These are phyloP conservation scores for Cladosporium sp. DNA, from an alignment of 2,329 filamentous ascomycete species.

Conservation along the genomic window DNA sequence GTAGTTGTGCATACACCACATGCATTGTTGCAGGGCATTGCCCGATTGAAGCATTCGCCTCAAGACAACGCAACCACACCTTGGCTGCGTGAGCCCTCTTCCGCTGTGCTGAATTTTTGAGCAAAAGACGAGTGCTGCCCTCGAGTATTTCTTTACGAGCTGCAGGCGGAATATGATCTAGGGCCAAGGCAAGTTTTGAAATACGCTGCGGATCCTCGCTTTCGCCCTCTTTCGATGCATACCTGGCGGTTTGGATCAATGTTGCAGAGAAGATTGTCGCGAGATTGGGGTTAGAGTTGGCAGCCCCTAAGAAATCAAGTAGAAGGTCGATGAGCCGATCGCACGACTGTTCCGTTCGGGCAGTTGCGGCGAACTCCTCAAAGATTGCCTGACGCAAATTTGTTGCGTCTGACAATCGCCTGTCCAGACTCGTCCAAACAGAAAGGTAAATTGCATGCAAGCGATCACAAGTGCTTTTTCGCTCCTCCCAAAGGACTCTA, in stretches of 20 bases:
- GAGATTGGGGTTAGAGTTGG: neutral
- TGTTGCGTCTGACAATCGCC: neutral
- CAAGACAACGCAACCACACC: constrained; percentile 1
- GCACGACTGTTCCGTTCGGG: neutral
- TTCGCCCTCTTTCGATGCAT: neutral
- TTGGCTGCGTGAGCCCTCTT: too few species aligned
- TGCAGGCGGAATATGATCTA: neutral
- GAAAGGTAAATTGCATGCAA: neutral
- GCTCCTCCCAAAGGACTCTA: neutral
- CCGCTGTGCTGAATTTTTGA: too few species aligned
- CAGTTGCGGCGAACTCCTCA: neutral
- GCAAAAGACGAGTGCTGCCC: too few species aligned
- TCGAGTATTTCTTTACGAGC: neutral
- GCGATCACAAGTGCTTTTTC: neutral
- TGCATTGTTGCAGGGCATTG: neutral
- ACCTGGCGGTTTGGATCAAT: neutral
- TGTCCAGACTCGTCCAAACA: neutral
- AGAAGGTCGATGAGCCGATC: neutral
- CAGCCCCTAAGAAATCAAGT: neutral
- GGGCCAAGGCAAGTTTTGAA: neutral
- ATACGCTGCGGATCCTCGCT: neutral
- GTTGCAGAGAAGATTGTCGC: neutral
- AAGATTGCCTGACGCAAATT: neutral
- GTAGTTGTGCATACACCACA: constrained; percentile 6
- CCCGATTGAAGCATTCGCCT: neutral